A percentile compares a stretch with the other conserved stretches of the same genome.
phyloP scores from a whole-genome alignment of 1,284 basidiomycete species.

The Ceratobasidium sp. region DNA sequence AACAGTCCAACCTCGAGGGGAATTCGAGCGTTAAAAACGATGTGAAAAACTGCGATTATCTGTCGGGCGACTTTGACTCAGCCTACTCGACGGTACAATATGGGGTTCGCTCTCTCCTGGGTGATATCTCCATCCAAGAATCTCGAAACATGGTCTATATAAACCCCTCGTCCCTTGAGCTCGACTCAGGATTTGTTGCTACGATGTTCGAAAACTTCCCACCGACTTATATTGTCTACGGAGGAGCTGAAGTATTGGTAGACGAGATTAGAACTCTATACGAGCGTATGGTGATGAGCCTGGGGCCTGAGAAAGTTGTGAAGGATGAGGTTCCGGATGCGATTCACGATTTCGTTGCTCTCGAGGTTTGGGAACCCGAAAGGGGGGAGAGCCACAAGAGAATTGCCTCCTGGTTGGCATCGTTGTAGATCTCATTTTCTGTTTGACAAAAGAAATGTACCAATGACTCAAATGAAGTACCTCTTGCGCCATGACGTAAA shows the following conservation, averaged over 20 bases:
- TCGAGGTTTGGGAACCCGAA: slow-evolving; percentile 67
- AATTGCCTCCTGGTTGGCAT: slow-evolving; percentile 31
- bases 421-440: not conserved
- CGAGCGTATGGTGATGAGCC: slow-evolving; percentile 55
- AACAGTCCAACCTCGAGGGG: slow-evolving; percentile 53
- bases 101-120: slow-evolving; percentile 37
- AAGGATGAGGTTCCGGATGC: slow-evolving; percentile 62
- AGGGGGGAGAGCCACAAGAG: slow-evolving; percentile 51
- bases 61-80: slow-evolving; percentile 53
- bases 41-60: slow-evolving; percentile 48
- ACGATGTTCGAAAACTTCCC: slow-evolving; percentile 64
- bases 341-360: slow-evolving; percentile 64
- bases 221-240: slow-evolving; percentile 64
- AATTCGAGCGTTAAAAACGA: slow-evolving; percentile 52
- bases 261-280: slow-evolving; percentile 61
- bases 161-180: slow-evolving; percentile 63
- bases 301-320: slow-evolving; percentile 57
- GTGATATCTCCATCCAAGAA: slow-evolving; percentile 55
- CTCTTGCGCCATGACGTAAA: no score
- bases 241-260: slow-evolving; percentile 64
- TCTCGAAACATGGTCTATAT: slow-evolving; percentile 62
- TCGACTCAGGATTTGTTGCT: slow-evolving; percentile 51
- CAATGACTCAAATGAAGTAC: no score
- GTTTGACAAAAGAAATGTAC: not conserved
- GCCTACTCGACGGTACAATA: slow-evolving; percentile 25